A percentile compares a stretch with the other conserved stretches of the same genome.
Conservation (phyloP, 805 yeast genomes). For the Ogataea glucozyma region DNA sequence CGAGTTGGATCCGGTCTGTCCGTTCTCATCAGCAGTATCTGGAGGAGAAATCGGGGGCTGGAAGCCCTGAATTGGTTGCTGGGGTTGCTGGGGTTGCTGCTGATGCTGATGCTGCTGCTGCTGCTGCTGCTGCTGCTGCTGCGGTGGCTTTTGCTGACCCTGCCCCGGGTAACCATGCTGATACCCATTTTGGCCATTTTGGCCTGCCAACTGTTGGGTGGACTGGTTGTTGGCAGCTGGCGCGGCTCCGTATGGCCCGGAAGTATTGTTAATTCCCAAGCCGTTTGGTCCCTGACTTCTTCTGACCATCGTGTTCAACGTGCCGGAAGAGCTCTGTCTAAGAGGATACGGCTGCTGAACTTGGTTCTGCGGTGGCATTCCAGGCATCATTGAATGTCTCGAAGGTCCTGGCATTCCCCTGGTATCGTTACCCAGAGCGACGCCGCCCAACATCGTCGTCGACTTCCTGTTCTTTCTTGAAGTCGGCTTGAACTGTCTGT, state of each 20-base stretch:
- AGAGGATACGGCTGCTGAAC: conserved; percentile 16
- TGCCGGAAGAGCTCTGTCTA: conserved; percentile 26
- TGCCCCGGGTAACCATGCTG: conserved; percentile 13
- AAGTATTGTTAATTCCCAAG: conserved; percentile 20
- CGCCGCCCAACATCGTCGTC: conserved; percentile 33
- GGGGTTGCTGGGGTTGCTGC: conserved; percentile 7
- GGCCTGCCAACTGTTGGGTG: conserved; percentile 7
- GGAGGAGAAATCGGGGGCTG: conserved; percentile 8
- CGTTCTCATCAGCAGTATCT: conserved; percentile 7
- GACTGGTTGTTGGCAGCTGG: conserved; percentile 11
- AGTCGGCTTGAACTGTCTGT: conserved; percentile 41
- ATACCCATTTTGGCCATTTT: no score
- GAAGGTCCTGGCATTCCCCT: conserved; percentile 33
- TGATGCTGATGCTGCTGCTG: conserved; percentile 10
- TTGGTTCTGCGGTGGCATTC: conserved; percentile 9
- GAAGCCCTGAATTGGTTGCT: conserved; percentile 1
- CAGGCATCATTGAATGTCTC: conserved; percentile 35
- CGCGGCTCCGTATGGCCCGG: conserved; percentile 12
- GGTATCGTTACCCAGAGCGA: conserved; percentile 27
- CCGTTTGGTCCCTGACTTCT: conserved; percentile 26
- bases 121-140: conserved; percentile 9
- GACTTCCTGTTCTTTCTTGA: conserved; percentile 48
- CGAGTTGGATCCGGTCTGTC: conserved; percentile 11
- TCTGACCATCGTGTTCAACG: conserved; percentile 18
- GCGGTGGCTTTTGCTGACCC: conserved; percentile 5